Evolutionary conservation across 192 early-diverging fungal genomes (phyloP), one percentile per base, ranked within the genome.

Genomic region (Coemansia furcata): DNA sequence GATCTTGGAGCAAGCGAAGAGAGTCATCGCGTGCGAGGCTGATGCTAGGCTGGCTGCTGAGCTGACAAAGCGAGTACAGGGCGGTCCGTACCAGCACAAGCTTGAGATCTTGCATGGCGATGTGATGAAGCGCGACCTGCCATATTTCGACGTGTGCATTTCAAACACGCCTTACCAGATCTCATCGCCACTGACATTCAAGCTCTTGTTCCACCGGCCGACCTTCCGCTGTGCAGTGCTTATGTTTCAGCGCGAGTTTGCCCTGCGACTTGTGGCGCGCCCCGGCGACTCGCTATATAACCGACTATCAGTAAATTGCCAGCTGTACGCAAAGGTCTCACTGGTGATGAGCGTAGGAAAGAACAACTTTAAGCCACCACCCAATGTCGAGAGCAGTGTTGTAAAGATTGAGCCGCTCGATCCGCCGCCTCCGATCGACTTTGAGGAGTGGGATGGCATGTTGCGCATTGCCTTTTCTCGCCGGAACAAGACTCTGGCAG

Each of bases 211-310:
- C 64, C 97, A 98, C 73, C 90, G 95, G n/a, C 96, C 96, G 9
- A 71, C 94, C 21, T 95, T 95, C 84, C 85, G 90, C 47, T 92
- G 90, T 57, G 95, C 95, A 6, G 89, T 99, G 46, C 94, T 99
- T 70, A 99, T 98, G 96, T 99, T 99, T 78, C 98, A 99, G 75
- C 91, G 93, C 71, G 98, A 99, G 85, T 99, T 99, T 74, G 96
- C 98, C 11, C 77, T 99, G 63, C 91, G 95, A 26, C 78, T 99
- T 17, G 87, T 96, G 26, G 98, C 98, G 2, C 95, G 94, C 65
- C 96, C 98, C 6, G 95, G 95, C 15, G 95, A 97, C 71, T 84
- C 82, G 43, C 80, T 96, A 6, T 99, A 98, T 72, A 94, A 96
- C 65, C 89, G 97, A 26, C 72, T 99, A 26, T 89, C 90, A 30